These are phyloP conservation scores for Teratosphaeria gauchensis DNA, from an alignment of 2,329 filamentous ascomycete genomes.

Conservation along the genomic window DNA sequence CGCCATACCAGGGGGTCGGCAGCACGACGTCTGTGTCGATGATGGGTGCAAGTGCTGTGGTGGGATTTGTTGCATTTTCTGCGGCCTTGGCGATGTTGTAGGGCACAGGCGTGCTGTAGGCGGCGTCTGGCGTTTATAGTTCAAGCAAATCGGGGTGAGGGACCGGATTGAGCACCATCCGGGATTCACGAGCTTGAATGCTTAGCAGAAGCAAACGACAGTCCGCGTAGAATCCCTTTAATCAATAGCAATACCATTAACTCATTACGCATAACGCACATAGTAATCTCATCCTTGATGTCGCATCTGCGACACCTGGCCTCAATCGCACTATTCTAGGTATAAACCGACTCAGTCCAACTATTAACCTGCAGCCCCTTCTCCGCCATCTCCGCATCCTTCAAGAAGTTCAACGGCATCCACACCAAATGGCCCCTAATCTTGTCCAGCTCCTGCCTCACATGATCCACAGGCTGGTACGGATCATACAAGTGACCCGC, in stretches of 20 bases:
- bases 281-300: background rate
- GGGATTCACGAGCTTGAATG: background rate
- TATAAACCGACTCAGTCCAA: conserved; percentile 80
- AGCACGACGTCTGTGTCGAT: background rate
- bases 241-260: background rate
- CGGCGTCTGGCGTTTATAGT: too few relatives aligned
- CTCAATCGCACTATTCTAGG: conserved; percentile 31
- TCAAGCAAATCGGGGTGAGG: too few relatives aligned
- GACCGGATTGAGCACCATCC: background rate
- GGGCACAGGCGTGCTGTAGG: background rate
- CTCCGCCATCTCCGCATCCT: conserved; percentile 82
- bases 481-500: conserved; percentile 80
- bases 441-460: conserved; percentile 64
- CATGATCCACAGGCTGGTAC: conserved; percentile 62
- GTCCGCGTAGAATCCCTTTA: background rate
- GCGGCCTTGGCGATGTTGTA: background rate
- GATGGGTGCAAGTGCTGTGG: background rate
- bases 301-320: background rate
- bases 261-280: background rate
- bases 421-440: conserved; percentile 80
- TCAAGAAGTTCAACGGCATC: conserved; percentile 86
- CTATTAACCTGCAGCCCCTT: conserved; percentile 75
- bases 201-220: background rate
- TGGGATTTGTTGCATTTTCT: background rate
- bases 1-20: background rate